phyloP scores from a whole-genome alignment of 495 filamentous ascomycete species.

The Podospora fimiseda region DNA sequence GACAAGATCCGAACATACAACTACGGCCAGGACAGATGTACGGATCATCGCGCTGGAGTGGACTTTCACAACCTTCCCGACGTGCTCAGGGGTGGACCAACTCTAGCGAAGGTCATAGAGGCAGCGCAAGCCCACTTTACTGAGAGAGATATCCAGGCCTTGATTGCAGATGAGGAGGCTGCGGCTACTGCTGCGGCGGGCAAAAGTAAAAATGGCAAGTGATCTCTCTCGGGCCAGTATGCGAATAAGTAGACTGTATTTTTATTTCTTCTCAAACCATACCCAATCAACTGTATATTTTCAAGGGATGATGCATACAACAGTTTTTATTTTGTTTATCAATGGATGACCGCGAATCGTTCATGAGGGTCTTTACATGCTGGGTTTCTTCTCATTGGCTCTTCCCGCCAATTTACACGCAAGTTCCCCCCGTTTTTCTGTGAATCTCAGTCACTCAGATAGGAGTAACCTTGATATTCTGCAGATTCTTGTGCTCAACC shows the following conservation, averaged over 20 bases:
- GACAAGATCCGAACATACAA: constrained; percentile 97
- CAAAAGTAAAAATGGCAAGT: constrained; percentile 30
- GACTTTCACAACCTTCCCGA: constrained; percentile 76
- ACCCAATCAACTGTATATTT: too few relatives aligned
- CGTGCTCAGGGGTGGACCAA: constrained; percentile 66
- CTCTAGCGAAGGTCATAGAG: constrained; percentile 69
- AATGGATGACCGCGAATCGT: too few relatives aligned
- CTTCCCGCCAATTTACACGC: background rate
- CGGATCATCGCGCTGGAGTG: constrained; percentile 83
- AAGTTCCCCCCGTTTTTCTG: background rate
- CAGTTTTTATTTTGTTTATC: too few relatives aligned
- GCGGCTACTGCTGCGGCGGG: constrained; percentile 14
- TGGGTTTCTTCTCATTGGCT: background rate
- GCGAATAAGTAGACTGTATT: too few relatives aligned
- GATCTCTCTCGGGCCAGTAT: too few relatives aligned
- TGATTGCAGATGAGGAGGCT: constrained; percentile 49
- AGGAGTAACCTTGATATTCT: constrained; percentile 1
- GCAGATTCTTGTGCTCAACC: constrained; percentile 4
- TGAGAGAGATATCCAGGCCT: constrained; percentile 65
- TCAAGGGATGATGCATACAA: too few relatives aligned
- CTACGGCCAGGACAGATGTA: constrained; percentile 85
- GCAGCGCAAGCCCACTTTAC: constrained; percentile 75
- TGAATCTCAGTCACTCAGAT: background rate
- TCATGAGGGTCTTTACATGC: too few relatives aligned
- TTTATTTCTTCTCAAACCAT: too few relatives aligned